phyloP scores from a whole-genome alignment of 1,284 basidiomycete genomes.

The Cutaneotrichosporon curvatum region DNA sequence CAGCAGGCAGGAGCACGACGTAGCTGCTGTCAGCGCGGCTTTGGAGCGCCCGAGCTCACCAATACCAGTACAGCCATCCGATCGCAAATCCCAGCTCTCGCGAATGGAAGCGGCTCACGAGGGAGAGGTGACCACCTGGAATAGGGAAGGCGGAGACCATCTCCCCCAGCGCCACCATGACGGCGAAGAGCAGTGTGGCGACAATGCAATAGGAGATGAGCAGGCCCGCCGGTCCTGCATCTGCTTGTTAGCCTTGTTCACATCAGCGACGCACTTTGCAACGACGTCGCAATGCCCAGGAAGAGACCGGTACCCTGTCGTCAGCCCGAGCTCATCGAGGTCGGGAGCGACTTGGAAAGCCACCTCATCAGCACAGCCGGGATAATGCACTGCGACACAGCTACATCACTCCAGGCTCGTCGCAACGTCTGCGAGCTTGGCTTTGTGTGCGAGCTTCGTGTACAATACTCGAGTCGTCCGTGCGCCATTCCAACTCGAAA shows the following conservation, averaged over 20 bases:
- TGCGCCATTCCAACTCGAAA: neutral
- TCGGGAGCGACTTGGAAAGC: too few species aligned
- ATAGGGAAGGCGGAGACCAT: constrained; percentile 48
- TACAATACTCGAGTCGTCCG: too few species aligned
- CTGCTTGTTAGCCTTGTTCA: constrained; percentile 7
- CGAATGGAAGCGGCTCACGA: constrained; percentile 57
- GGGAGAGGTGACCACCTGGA: constrained; percentile 65
- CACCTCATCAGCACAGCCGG: too few species aligned
- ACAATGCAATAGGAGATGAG: constrained; percentile 27
- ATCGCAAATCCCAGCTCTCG: constrained; percentile 66
- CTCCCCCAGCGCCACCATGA: constrained; percentile 49
- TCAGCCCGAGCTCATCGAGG: too few species aligned
- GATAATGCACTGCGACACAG: too few species aligned
- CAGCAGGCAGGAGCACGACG: constrained; percentile 62
- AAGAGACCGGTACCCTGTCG: constrained; percentile 5
- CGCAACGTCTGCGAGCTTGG: too few species aligned
- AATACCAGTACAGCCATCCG: constrained; percentile 79
- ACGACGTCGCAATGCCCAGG: constrained; percentile 18
- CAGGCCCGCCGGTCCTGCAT: constrained; percentile 46
- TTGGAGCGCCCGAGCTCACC: constrained; percentile 46
- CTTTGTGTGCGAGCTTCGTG: too few species aligned
- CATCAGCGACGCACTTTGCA: constrained; percentile 4
- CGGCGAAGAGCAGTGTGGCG: constrained; percentile 42
- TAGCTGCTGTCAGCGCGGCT: constrained; percentile 19
- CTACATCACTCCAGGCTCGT: too few species aligned